Evolutionary conservation across 148 eudicot species (phyloP).

Genomic region (Cornus suecica): DNA sequence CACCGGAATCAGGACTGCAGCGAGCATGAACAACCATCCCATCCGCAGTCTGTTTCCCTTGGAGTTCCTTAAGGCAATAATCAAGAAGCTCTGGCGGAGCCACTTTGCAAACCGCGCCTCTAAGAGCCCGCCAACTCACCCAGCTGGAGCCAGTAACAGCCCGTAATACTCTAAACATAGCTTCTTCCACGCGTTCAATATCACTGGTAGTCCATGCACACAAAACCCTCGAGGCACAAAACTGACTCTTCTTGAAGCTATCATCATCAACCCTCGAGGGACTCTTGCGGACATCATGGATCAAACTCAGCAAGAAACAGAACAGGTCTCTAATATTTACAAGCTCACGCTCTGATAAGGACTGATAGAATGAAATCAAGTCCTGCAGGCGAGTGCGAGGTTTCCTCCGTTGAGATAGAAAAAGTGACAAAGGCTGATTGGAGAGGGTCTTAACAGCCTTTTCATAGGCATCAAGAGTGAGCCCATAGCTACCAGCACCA

Average conservation of each 20-base stretch:
- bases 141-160: conserved; percentile 67
- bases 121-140: conserved; percentile 85
- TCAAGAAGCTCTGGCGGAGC: conserved; percentile 77
- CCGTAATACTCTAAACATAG: conserved; percentile 71
- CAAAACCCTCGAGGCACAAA: conserved; percentile 41
- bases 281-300: conserved; percentile 45
- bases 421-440: conserved; percentile 46
- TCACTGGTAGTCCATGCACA: conserved; percentile 67
- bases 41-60: conserved; percentile 60
- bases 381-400: conserved; percentile 75
- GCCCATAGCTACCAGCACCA: conserved; percentile 80
- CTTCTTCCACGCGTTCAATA: conserved; percentile 55
- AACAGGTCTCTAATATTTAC: conserved; percentile 72
- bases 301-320: conserved; percentile 51
- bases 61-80: conserved; percentile 78
- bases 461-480: conserved; percentile 57
- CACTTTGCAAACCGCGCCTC: conserved; percentile 77
- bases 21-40: conserved; percentile 60
- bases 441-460: conserved; percentile 58
- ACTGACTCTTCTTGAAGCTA: conserved; percentile 40
- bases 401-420: conserved; percentile 62
- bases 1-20: conserved; percentile 60
- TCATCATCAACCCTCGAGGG: conserved; percentile 21
- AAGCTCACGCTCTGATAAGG: conserved; percentile 68
- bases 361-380: conserved; percentile 68